These are phyloP conservation scores for Pythium periplocum DNA, from an alignment of 352 stramenopile species.

Conservation along the genomic window DNA sequence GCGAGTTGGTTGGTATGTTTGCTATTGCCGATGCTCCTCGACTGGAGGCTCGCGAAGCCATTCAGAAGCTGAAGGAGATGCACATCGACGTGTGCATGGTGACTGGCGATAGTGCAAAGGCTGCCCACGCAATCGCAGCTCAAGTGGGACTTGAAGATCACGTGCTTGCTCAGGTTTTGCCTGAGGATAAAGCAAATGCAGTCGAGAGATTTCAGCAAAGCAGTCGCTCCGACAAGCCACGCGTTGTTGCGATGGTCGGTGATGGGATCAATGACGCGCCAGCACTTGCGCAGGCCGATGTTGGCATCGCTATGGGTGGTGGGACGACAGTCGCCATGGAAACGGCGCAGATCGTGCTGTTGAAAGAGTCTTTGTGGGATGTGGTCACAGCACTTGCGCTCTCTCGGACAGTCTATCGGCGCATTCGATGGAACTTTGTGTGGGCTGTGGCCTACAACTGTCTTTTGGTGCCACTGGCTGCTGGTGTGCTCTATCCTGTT, in stretches of 20 bases:
- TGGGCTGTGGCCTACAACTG: slow-evolving; percentile 79
- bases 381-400: slow-evolving; percentile 68
- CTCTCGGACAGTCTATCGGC: slow-evolving; percentile 56
- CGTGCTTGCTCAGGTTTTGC: slow-evolving; percentile 20
- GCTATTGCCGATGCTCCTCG: slow-evolving; percentile 42
- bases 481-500: slow-evolving; percentile 69
- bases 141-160: slow-evolving; percentile 5
- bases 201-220: slow-evolving; percentile 85
- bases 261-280: slow-evolving; percentile 93
- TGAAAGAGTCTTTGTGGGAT: slow-evolving; percentile 64
- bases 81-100: slow-evolving; percentile 88
- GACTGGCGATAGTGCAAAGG: slow-evolving; percentile 86
- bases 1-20: slow-evolving; percentile 15
- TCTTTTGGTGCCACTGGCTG: slow-evolving; percentile 61
- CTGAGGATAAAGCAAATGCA: slow-evolving; percentile 51
- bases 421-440: slow-evolving; percentile 78
- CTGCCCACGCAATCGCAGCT: slow-evolving; percentile 64
- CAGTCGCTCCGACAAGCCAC: slow-evolving; percentile 11
- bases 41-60: slow-evolving; percentile 47
- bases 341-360: slow-evolving; percentile 70
- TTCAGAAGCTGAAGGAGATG: slow-evolving; percentile 47
- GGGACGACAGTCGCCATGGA: slow-evolving; percentile 83
- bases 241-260: slow-evolving; percentile 79
- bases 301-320: slow-evolving; percentile 87
- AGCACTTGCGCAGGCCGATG: slow-evolving; percentile 84